A percentile compares a stretch with the other conserved stretches of the same genome.
Conservation (phyloP, 148 eudicot species). For the Rhododendron mucronatum region DNA sequence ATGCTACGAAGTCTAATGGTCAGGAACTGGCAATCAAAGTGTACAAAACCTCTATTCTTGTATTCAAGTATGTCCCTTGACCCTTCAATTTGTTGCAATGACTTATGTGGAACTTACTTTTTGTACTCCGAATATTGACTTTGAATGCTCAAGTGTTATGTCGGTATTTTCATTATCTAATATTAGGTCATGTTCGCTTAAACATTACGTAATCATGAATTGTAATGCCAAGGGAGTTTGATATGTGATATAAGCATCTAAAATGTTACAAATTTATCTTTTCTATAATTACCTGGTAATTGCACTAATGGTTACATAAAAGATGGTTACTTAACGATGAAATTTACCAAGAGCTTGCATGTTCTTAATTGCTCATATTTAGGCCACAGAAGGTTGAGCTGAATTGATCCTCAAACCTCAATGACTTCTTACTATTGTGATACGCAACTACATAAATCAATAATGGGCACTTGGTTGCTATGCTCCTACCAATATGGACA, state of each 20-base stretch:
- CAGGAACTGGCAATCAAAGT: conserved; percentile 88
- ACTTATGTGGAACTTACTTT: background rate
- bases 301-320: background rate
- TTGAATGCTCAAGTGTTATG: background rate
- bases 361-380: background rate
- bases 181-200: background rate
- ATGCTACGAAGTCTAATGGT: conserved; percentile 91
- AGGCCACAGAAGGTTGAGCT: background rate
- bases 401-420: background rate
- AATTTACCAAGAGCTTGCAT: background rate
- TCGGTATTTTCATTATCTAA: background rate
- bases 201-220: background rate
- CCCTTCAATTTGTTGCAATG: conserved; percentile 6
- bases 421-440: background rate
- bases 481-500: background rate
- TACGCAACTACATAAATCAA: background rate
- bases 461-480: background rate
- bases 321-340: background rate
- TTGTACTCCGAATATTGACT: background rate
- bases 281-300: background rate
- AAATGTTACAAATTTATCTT: background rate
- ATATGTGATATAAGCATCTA: background rate
- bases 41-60: conserved; percentile 93
- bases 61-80: conserved; percentile 67
- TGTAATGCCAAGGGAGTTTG: background rate